Evolutionary conservation across 441 rosid species (phyloP), one percentile per base, ranked within the genome.

Genomic region (Pelargonium cotyledonis): DNA sequence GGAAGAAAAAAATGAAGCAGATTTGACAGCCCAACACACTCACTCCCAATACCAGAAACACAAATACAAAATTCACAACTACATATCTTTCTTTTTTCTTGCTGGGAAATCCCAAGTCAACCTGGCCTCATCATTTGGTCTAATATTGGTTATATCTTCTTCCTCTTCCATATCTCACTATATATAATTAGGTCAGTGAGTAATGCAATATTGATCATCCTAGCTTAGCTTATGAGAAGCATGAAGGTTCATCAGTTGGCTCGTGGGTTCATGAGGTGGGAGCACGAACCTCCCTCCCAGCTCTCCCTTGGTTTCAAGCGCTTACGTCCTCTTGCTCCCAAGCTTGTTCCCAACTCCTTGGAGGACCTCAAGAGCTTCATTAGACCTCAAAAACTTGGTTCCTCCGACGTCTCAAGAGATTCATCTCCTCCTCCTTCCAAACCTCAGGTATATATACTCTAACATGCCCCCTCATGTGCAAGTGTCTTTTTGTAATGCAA

Each of bases 171-270:
- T 2, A 10, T 9, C 10, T 43, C 47, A 3, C 8, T 10, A 6
- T 43, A 6, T 10, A 43, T 43, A 43, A 43, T 43, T 43, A 23
- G 26, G 26, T 23, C 26, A 23, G 26, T 23, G 26, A 23, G 26
- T 23, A 2, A 2, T 23, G 26, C 26, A 23, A 23, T 23, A 23
- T 23, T 23, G 26, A 23, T 23, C 26, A n/a, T n/a, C n/a, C 26
- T 23, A 23, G 26, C 26, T 23, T 23, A 23, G 26, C 26, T 23
- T 81, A 77, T 79, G 84, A 83, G 85, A 83, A 83, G 78, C 83
- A 93, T 93, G 97, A 93, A 91, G 86, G 88, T 93, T 76, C 97
- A 93, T 81, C 90, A 85, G 73, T 79, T 89, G 81, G 82, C 97
- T 75, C 91, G 88, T 81, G 91, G 84, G 14, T 77, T 84, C 16